Base-by-base conservation (phyloP, 2,329 filamentous ascomycete species). In the Tympanopsis confertula region DNA sequence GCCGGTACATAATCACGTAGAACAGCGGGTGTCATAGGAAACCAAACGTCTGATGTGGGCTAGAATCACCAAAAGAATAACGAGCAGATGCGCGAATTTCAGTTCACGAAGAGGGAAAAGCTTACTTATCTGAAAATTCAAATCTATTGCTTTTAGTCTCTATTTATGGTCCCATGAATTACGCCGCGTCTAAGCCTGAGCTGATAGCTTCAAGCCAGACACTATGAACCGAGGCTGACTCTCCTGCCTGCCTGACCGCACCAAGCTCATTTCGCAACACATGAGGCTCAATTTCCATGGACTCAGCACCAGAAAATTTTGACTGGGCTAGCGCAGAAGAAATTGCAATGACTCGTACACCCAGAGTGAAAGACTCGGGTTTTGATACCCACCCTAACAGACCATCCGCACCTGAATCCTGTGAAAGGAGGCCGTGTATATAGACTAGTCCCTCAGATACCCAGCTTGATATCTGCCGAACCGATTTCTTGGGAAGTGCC, bases 311-410 rank as follows among this genome's bases (percentile, higher is more conserved):
- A 33, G 30, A 7, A 17, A 33, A 33, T 18, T 33, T 7, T 15
- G 10, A 7, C 7, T 10, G 17, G 12, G 17, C 15, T 7, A 33
- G 30, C 10, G 17, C 30, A 7, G 30, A 7, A 10, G 30, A 10
- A 18, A 33, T 18, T 12, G 7, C 17, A 33, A 33, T 33, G 10
- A 33, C 15, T 15, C 30, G 7, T 15, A 33, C 15, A 33, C 30
- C 30, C 12, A 33, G 30, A 7, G 30, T 33, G 15, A 74, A 74
- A 0, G 68, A 57, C 30, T 73, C 69, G 2, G 61, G 48, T 30
- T 68, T 69, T 3, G 64, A 67, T 3, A 59, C 63, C 68, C 69
- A 73, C 13, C 73, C 70, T 14, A 78, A 47, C 5, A 68, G 53
- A 5, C 68, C 68, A 46, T 72, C 69, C 1, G 37, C 38, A 5